Conservation (phyloP, 805 yeast genomes). For the Hanseniaspora taiwanica region DNA sequence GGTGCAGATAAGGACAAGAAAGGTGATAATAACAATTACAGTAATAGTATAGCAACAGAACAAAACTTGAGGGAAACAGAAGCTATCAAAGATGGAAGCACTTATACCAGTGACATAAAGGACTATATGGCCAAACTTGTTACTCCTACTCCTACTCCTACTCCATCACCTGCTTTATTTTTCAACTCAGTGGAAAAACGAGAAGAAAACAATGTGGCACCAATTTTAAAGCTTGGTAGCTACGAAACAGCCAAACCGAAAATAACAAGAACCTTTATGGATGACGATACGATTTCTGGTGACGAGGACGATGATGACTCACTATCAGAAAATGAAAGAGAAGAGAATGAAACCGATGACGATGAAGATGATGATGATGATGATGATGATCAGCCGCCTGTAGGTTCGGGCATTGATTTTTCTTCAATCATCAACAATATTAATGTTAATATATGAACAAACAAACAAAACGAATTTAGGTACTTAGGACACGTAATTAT, state of each 20-base stretch:
- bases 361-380: constrained; percentile 7
- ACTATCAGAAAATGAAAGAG: constrained; percentile 5
- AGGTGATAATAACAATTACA: no score
- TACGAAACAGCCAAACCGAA: not conserved
- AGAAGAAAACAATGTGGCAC: no score
- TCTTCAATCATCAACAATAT: not conserved
- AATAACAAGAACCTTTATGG: not conserved
- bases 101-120: not conserved
- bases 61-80: not conserved
- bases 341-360: constrained; percentile 3
- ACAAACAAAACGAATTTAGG: no score
- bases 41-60: no score
- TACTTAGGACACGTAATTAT: no score
- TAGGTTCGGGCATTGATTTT: constrained; percentile 4
- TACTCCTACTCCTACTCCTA: not conserved
- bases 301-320: not conserved
- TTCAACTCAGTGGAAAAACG: no score
- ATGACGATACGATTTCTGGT: not conserved
- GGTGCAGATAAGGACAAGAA: no score
- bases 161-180: no score
- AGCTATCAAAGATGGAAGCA: not conserved
- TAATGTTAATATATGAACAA: no score
- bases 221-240: no score
- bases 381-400: not conserved
- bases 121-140: constrained; percentile 1